These are phyloP conservation scores for Beauveria varroae DNA, from an alignment of 2,329 filamentous ascomycete species.

Conservation along the genomic window DNA sequence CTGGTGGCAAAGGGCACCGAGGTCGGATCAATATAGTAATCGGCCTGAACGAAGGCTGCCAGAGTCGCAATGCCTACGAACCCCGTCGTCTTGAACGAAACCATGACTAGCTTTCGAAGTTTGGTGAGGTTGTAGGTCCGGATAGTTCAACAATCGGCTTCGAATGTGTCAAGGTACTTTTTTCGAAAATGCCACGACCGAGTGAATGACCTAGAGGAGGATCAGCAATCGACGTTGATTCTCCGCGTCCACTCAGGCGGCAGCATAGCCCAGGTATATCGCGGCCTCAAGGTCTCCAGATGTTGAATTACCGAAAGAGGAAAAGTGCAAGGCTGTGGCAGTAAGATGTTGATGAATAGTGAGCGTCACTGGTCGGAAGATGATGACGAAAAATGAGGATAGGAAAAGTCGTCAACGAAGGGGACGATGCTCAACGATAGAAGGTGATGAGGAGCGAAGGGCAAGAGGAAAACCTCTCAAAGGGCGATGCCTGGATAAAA, in stretches of 20 bases:
- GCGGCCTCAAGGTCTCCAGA: not conserved
- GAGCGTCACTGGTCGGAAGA: not conserved
- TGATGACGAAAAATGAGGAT: constrained; percentile 5
- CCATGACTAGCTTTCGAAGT: constrained; percentile 34
- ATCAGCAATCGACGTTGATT: not conserved
- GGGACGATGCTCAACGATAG: not conserved
- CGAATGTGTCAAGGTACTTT: not conserved
- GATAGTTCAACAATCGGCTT: not conserved
- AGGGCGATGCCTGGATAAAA: not conserved
- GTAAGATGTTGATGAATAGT: not conserved
- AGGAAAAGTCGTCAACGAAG: constrained; percentile 8
- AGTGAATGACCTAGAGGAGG: not conserved
- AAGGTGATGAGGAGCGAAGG: not conserved
- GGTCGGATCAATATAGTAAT: constrained; percentile 55
- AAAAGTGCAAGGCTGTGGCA: not conserved
- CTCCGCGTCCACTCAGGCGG: not conserved
- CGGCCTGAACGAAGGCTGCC: constrained; percentile 43
- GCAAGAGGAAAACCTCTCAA: not conserved
- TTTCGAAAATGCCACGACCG: not conserved
- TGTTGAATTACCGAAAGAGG: constrained; percentile 10
- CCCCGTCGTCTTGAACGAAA: constrained; percentile 44
- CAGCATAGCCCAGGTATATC: not conserved
- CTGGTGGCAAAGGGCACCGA: constrained; percentile 45
- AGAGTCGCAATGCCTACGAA: constrained; percentile 49
- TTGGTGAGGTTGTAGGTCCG: not conserved